Evolutionary conservation across 1,284 basidiomycete genomes (phyloP).

Genomic region (Acaromyces ingoldii): DNA sequence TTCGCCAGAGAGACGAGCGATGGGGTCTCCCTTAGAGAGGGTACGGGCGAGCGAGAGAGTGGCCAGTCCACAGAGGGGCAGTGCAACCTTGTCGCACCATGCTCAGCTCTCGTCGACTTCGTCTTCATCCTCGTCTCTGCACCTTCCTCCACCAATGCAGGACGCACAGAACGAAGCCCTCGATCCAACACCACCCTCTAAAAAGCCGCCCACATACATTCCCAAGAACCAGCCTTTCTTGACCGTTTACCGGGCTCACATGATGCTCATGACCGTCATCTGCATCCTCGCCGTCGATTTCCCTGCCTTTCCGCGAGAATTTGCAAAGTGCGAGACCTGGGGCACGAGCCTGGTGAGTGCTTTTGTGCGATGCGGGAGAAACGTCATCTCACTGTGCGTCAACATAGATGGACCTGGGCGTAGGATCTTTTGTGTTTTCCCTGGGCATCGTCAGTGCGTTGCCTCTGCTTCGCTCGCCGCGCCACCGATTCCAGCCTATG

Average conservation of each 20-base stretch:
- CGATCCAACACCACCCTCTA: background rate
- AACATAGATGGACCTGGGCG: constrained; percentile 80
- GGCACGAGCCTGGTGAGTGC: constrained; percentile 64
- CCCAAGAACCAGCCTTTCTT: constrained; percentile 58
- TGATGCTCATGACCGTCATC: constrained; percentile 87
- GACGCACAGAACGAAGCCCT: background rate
- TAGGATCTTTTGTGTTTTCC: constrained; percentile 92
- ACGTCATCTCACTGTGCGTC: background rate
- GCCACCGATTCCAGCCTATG: constrained; percentile 15
- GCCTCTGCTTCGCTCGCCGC: constrained; percentile 55
- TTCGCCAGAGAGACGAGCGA: too few species aligned
- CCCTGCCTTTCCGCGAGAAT: constrained; percentile 66
- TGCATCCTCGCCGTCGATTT: constrained; percentile 97
- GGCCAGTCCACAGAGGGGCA: too few species aligned
- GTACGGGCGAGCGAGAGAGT: too few species aligned
- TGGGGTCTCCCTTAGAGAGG: too few species aligned
- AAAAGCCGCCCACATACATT: background rate
- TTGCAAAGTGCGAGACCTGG: constrained; percentile 91
- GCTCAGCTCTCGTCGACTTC: too few species aligned
- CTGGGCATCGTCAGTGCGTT: constrained; percentile 82
- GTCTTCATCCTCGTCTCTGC: too few species aligned
- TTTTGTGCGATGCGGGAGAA: background rate
- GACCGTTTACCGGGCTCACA: constrained; percentile 84
- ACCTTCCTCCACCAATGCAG: background rate
- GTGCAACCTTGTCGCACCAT: too few species aligned